These are phyloP conservation scores for Capsicum rhomboideum DNA, from an alignment of 257 asterid species.

Conservation along the genomic window DNA sequence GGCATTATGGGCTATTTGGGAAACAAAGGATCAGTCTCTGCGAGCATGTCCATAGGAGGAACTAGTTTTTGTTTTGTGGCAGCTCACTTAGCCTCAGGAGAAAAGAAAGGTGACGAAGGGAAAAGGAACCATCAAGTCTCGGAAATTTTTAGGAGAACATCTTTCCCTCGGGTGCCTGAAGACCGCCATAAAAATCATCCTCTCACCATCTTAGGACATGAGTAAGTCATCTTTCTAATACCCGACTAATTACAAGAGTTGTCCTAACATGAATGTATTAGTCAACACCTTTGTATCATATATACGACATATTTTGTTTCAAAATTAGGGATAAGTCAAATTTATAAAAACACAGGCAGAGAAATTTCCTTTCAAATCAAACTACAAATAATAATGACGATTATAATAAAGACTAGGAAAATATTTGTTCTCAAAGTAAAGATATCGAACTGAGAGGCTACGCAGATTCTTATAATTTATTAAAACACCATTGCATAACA, in stretches of 20 bases:
- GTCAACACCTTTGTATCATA: background rate
- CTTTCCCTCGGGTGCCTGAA: slow-evolving; percentile 46
- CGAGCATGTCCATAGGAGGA: slow-evolving; percentile 68
- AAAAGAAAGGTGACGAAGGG: slow-evolving; percentile 89
- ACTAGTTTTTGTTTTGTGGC: slow-evolving; percentile 86
- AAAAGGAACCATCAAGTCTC: slow-evolving; percentile 78
- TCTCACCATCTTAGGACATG: slow-evolving; percentile 77
- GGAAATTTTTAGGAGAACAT: slow-evolving; percentile 68
- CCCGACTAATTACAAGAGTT: background rate
- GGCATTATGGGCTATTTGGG: slow-evolving; percentile 95
- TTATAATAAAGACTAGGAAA: background rate
- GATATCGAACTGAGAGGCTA: background rate
- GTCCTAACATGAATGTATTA: background rate
- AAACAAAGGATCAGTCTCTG: slow-evolving; percentile 81
- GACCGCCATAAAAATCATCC: slow-evolving; percentile 43
- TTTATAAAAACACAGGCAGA: background rate
- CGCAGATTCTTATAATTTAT: background rate
- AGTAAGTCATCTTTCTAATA: slow-evolving; percentile 47
- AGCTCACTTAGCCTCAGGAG: slow-evolving; percentile 94
- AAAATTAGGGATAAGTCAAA: background rate
- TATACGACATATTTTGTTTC: background rate
- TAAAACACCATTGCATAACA: background rate
- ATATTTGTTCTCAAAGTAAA: background rate
- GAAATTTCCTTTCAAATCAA: background rate
- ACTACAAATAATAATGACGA: background rate